Evolutionary conservation across 306 rosid species (phyloP), one percentile per base, ranked within the genome.

Genomic region (Fagus sylvatica): DNA sequence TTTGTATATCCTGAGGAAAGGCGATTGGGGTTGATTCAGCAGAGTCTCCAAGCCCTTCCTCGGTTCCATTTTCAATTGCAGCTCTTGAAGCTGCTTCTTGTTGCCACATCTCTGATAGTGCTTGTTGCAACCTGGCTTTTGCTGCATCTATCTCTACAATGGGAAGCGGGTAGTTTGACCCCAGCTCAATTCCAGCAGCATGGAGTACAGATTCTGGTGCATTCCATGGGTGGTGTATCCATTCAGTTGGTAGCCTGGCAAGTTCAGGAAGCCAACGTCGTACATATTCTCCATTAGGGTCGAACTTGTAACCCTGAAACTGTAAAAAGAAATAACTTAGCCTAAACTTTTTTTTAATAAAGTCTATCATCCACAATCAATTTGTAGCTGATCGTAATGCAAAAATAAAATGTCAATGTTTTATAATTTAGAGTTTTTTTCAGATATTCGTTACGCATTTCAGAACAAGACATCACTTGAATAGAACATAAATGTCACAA

Each of bases 211-310:
- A 59, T 69, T 88, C 96, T 41, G 98, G 94, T 66, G 98, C 98
- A 81, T 93, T 89, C 98, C 98, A 93, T 41, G 98, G 98, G 73
- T 93, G 94, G 79, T 93, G 98, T 73, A 93, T 93, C 97, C 97
- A 93, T 79, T 93, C 98, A 12, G 98, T 93, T 51, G 98, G 98
- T 60, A 93, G 73, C 79, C 98, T 88, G 39, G 97, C 82, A 62
- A 93, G 94, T 77, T 93, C 98, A 39, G 98, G 98, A 81, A 93
- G 98, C 98, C 98, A 93, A 72, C 94, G 89, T 53, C 98, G 84
- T 9, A 93, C 98, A 56, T 93, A 93, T 78, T 93, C 98, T 70
- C 98, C 98, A 78, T 91, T 53, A 5, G 98, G 98, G 61, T 91
- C 98, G 37, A 84, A 93, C 77, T 87, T 93, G 85, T 93, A 93